Percentiles rank a stretch among this genome's conserved stretches.
Conservation (phyloP, 2,329 filamentous ascomycete genomes). For the Penicillium sp. region DNA sequence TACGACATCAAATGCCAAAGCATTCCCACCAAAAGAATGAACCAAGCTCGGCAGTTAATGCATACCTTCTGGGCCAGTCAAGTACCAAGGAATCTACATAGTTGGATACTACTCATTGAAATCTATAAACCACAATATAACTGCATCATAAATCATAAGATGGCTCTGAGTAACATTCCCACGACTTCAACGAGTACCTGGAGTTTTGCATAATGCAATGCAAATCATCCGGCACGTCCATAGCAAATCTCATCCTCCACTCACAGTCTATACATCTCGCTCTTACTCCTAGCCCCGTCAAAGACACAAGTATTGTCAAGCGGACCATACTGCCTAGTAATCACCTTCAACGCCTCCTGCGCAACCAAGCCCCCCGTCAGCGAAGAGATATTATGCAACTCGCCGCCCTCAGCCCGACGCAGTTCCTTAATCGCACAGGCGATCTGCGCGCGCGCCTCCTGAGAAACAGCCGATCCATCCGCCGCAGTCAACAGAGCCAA, state of each 20-base stretch:
- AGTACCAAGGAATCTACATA: not conserved
- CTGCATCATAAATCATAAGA: constrained; percentile 13
- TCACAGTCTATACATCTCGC: constrained; percentile 51
- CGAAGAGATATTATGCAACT: constrained; percentile 89
- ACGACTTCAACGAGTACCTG: no score
- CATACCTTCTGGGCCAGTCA: not conserved
- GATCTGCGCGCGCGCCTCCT: constrained; percentile 52
- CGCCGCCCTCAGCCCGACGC: constrained; percentile 73
- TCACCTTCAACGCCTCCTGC: constrained; percentile 90
- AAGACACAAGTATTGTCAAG: constrained; percentile 64
- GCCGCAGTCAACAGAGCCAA: constrained; percentile 36
- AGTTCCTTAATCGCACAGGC: constrained; percentile 62
- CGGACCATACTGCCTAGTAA: constrained; percentile 64
- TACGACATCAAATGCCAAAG: not conserved
- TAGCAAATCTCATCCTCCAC: not conserved
- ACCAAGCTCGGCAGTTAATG: no score
- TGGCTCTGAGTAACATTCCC: not conserved
- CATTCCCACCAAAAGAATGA: not conserved
- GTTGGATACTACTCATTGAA: not conserved
- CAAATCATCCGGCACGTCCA: not conserved
- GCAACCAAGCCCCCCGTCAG: constrained; percentile 87
- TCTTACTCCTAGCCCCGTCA: constrained; percentile 59
- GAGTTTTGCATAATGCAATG: not conserved
- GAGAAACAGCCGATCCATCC: constrained; percentile 47
- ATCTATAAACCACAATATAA: not conserved